Evolutionary conservation across 805 yeast genomes (phyloP).

Genomic region (Metschnikowia gelsemii): DNA sequence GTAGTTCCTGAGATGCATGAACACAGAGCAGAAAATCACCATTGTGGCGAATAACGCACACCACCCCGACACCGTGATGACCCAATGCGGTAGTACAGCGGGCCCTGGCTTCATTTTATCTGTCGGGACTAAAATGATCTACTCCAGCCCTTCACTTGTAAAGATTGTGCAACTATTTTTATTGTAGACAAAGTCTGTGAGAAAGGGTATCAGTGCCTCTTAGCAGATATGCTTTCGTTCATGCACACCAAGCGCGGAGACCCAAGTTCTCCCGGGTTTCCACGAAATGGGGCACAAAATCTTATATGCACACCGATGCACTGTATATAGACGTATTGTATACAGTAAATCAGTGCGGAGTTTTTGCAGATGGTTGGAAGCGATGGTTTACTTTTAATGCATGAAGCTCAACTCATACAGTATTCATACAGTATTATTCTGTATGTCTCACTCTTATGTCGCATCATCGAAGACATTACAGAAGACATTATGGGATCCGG

Average conservation of each 20-base stretch:
- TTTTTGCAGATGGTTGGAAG: too few relatives aligned
- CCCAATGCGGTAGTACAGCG: constrained; percentile 22
- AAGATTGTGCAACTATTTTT: not conserved
- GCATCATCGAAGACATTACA: not conserved
- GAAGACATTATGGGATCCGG: not conserved
- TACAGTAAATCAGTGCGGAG: too few relatives aligned
- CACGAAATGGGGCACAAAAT: too few relatives aligned
- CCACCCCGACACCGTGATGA: constrained; percentile 22
- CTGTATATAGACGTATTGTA: too few relatives aligned
- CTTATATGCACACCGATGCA: too few relatives aligned
- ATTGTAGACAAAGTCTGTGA: not conserved
- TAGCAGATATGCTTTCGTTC: constrained; percentile 2
- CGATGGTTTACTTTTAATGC: too few relatives aligned
- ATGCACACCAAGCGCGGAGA: constrained; percentile 8
- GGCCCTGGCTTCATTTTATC: constrained; percentile 3
- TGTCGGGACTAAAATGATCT: too few relatives aligned
- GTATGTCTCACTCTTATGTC: not conserved
- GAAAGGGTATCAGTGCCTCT: not conserved
- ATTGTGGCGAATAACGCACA: constrained; percentile 24
- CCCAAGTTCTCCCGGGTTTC: too few relatives aligned
- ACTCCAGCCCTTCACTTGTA: too few relatives aligned
- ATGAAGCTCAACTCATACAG: too few relatives aligned
- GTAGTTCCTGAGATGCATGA: constrained; percentile 56
- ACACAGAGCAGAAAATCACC: constrained; percentile 26
- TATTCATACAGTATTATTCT: not conserved